Conservation (phyloP, 768 basidiomycete species). For the Mycena vitilis region DNA sequence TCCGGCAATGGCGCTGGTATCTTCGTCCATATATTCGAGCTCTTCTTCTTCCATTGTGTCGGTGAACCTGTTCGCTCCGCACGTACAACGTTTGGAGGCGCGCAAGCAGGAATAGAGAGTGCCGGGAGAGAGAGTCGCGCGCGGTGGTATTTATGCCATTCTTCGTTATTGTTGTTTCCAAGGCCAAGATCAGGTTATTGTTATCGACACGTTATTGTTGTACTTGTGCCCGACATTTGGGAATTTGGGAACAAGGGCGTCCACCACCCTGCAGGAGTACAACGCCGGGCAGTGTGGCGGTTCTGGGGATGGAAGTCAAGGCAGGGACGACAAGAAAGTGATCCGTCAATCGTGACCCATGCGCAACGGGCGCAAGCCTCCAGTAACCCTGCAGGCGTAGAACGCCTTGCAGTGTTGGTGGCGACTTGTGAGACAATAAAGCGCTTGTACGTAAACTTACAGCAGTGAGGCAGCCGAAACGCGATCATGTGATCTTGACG, state of each 20-base stretch:
- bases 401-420: constrained; percentile 25
- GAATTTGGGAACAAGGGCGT: background rate
- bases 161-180: constrained; percentile 12
- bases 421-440: background rate
- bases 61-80: constrained; percentile 26
- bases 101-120: constrained; percentile 13
- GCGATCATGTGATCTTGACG: constrained; percentile 10
- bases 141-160: constrained; percentile 17
- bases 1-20: constrained; percentile 2
- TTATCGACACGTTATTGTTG: constrained; percentile 19
- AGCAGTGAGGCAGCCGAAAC: background rate
- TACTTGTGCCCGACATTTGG: too few relatives aligned
- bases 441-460: background rate
- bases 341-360: background rate
- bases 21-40: too few relatives aligned
- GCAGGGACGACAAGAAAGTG: background rate
- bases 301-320: too few relatives aligned
- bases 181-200: constrained; percentile 13
- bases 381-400: constrained; percentile 23
- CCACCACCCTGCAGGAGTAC: constrained; percentile 23
- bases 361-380: background rate
- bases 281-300: constrained; percentile 13
- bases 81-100: constrained; percentile 30
- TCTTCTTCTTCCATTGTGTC: background rate
- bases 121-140: constrained; percentile 5